Conservation (phyloP, 2,329 filamentous ascomycete genomes). For the Polytolypa hystricis region DNA sequence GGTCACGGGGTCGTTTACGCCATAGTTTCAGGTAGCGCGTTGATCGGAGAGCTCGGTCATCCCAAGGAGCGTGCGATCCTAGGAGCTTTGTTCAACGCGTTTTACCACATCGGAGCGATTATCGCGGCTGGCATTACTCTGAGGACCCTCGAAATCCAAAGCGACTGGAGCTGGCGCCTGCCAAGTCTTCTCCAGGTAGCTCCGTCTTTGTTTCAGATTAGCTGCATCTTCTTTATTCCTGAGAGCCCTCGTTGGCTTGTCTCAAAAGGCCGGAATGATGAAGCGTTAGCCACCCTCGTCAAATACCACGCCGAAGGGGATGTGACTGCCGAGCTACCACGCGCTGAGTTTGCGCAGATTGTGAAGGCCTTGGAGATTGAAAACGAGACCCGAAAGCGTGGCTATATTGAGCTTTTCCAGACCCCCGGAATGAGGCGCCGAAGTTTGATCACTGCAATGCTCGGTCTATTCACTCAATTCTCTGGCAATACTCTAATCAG, state of each 20-base stretch:
- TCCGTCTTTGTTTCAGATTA: slow-evolving; percentile 43
- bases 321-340: slow-evolving; percentile 37
- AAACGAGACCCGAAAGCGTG: slow-evolving; percentile 33
- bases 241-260: slow-evolving; percentile 29
- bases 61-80: slow-evolving; percentile 39
- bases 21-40: slow-evolving; percentile 44
- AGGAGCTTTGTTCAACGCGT: slow-evolving; percentile 40
- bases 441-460: slow-evolving; percentile 9
- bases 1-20: slow-evolving; percentile 46
- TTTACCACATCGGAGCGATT: slow-evolving; percentile 37
- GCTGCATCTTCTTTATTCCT: slow-evolving; percentile 49
- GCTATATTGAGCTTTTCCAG: slow-evolving; percentile 11
- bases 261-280: slow-evolving; percentile 15
- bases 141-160: slow-evolving; percentile 31
- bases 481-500: slow-evolving; percentile 29
- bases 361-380: slow-evolving; percentile 43
- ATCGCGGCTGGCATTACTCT: slow-evolving; percentile 37
- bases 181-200: slow-evolving; percentile 54
- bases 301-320: slow-evolving; percentile 42
- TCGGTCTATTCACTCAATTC: slow-evolving; percentile 26
- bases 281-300: slow-evolving; percentile 17
- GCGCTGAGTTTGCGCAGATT: slow-evolving; percentile 50
- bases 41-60: slow-evolving; percentile 44
- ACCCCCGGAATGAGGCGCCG: slow-evolving; percentile 15
- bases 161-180: slow-evolving; percentile 44